phyloP scores from a whole-genome alignment of 2,329 filamentous ascomycete genomes.

The Botrytis sinoallii region DNA sequence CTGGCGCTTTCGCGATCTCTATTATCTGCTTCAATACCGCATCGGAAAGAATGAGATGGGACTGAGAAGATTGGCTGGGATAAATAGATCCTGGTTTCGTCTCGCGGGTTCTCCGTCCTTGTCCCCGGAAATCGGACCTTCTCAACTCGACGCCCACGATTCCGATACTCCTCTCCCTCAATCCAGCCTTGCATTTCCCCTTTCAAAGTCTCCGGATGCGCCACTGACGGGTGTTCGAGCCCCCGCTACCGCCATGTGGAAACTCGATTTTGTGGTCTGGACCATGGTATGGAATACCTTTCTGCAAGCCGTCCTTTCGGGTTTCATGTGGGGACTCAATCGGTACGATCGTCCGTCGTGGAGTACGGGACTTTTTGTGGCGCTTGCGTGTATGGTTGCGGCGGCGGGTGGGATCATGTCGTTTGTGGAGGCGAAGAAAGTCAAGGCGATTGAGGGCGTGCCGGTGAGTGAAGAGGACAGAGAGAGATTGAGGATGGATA shows the following conservation, averaged over 20 bases:
- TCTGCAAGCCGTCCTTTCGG: conserved; percentile 68
- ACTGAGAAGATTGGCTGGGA: conserved; percentile 67
- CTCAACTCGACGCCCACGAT: conserved; percentile 46
- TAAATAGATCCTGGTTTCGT: conserved; percentile 74
- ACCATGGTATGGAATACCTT: conserved; percentile 76
- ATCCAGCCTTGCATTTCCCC: conserved; percentile 56
- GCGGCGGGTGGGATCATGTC: conserved; percentile 66
- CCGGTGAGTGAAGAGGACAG: conserved; percentile 56
- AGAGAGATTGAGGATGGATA: conserved; percentile 50
- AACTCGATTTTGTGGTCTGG: conserved; percentile 77
- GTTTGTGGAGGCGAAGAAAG: conserved; percentile 67
- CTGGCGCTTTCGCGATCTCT: conserved; percentile 80
- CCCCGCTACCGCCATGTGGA: conserved; percentile 66
- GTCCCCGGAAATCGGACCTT: conserved; percentile 51
- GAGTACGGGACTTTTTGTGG: conserved; percentile 77
- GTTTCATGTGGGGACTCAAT: conserved; percentile 81
- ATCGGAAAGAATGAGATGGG: conserved; percentile 50
- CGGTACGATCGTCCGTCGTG: conserved; percentile 71
- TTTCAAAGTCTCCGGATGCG: conserved; percentile 58
- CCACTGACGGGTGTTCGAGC: conserved; percentile 72
- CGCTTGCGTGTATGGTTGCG: conserved; percentile 66
- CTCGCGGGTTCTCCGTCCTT: conserved; percentile 63
- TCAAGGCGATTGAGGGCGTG: conserved; percentile 71
- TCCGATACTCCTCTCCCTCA: conserved; percentile 34
- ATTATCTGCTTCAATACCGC: conserved; percentile 66